Percentiles rank a stretch among this genome's conserved stretches.
Conservation (phyloP, 148 eudicot genomes). For the Nyssa sinensis region DNA sequence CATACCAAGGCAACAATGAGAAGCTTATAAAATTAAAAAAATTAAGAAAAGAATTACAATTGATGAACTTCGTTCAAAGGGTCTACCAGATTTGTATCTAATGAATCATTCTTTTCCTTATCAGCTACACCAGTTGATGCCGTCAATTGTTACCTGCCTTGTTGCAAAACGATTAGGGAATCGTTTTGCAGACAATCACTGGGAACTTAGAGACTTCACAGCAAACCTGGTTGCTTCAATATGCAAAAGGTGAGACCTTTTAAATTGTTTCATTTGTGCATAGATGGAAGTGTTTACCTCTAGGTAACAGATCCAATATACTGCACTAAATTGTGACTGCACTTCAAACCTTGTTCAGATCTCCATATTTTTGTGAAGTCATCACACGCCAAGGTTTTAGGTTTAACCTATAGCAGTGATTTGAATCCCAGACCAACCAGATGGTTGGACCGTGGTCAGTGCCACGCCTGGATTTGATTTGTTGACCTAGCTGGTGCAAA, state of each 20-base stretch:
- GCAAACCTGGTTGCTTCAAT: conserved; percentile 72
- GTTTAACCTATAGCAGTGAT: too few species aligned
- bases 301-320: neutral
- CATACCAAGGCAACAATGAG: neutral
- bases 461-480: too few species aligned
- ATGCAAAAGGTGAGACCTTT: conserved; percentile 56
- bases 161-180: conserved; percentile 70
- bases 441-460: too few species aligned
- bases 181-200: conserved; percentile 68
- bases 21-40: neutral
- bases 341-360: too few species aligned
- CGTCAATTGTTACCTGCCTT: conserved; percentile 71
- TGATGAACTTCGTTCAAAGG: neutral
- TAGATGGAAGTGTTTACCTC: too few species aligned
- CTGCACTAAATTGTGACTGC: neutral
- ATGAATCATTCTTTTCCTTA: conserved; percentile 11
- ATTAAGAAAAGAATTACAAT: neutral
- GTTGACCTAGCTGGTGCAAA: neutral
- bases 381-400: too few species aligned
- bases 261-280: neutral
- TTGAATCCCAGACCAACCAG: too few species aligned
- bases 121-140: conserved; percentile 82
- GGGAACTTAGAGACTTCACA: conserved; percentile 76
- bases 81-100: neutral
- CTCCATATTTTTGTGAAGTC: too few species aligned